Percentiles rank a stretch among this genome's conserved stretches.
These are phyloP conservation scores for Medakamo hakoo DNA, from an alignment of 139 green algal genomes.

Conservation along the genomic window DNA sequence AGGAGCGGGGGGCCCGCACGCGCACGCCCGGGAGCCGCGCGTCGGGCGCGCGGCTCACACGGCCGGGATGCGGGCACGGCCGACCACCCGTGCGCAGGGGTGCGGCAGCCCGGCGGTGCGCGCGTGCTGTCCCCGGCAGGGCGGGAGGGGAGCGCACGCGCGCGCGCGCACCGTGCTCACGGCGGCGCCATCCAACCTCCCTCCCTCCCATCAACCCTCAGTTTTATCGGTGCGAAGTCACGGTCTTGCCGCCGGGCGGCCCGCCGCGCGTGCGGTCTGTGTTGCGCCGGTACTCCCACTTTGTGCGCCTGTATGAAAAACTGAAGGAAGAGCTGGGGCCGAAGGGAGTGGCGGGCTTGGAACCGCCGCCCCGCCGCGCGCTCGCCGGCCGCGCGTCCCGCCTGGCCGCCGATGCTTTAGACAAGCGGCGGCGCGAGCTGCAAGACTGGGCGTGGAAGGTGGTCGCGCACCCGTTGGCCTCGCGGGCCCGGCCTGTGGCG, in stretches of 20 bases:
- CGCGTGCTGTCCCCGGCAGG: background rate
- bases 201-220: conserved; percentile 4
- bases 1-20: too few species aligned
- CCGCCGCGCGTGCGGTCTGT: conserved; percentile 16
- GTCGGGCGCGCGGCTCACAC: too few species aligned
- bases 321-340: conserved; percentile 21
- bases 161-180: background rate
- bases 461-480: conserved; percentile 25
- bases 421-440: conserved; percentile 44
- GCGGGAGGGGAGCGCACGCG: background rate
- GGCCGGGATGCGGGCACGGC: too few species aligned
- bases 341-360: conserved; percentile 4
- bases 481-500: conserved; percentile 29
- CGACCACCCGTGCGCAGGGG: too few species aligned
- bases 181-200: background rate
- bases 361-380: conserved; percentile 9
- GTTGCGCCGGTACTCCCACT: conserved; percentile 23
- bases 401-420: conserved; percentile 31
- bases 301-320: conserved; percentile 17
- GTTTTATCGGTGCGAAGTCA: conserved; percentile 23
- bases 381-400: conserved; percentile 18
- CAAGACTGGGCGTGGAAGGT: conserved; percentile 58
- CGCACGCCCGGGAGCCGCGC: too few species aligned
- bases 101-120: too few species aligned
- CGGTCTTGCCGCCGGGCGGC: conserved; percentile 20